Base-by-base conservation (phyloP, 331 rosid genomes). In the Prunus yedoensis region DNA sequence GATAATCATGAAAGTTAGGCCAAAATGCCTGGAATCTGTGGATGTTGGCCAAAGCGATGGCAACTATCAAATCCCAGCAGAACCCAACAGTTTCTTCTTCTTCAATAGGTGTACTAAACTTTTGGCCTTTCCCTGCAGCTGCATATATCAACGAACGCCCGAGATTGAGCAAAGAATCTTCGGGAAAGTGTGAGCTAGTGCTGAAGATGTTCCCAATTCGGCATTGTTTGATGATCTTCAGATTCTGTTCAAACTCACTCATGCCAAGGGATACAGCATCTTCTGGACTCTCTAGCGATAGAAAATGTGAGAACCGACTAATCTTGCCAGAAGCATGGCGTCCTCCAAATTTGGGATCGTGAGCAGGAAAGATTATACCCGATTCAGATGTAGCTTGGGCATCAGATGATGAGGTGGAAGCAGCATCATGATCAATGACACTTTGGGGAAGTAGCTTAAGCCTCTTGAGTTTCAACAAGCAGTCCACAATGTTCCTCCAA, bases 61-160 rank as follows among this genome's bases (percentile, higher is more conserved):
- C 83, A 56, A 83, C 78, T 61, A 95, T 83, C 79, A 95, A 75
- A 80, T 95, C 97, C 99, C 99, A 95, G 79, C 97, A 95, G 52
- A 92, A 92, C 20, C 85, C 96, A 57, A 95, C 88, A 3, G 96
- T 85, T 84, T 90, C 99, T 83, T 95, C 97, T 84, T 95, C 97
- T 76, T 95, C 97, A 64, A 88, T 72, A 1, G 94, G 83, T 20
- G 94, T 92, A 85, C 92, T 92, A 45, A 92, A 92, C 79, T 95
- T 95, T 53, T 95, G 97, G 25, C 99, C 97, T 87, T 90, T 92
- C 65, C 99, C 97, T 8, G 99, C 99, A 15, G 99, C 90, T 14
- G 97, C 85, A 74, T 87, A 89, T 63, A 95, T 89, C 70, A 92
- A 71, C 50, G 93, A 85, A 20, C 93, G 85, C 18, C 99, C 97